These are phyloP conservation scores for Eimeria falciformis DNA, from an alignment of 169 alveolate species.

Conservation along the genomic window DNA sequence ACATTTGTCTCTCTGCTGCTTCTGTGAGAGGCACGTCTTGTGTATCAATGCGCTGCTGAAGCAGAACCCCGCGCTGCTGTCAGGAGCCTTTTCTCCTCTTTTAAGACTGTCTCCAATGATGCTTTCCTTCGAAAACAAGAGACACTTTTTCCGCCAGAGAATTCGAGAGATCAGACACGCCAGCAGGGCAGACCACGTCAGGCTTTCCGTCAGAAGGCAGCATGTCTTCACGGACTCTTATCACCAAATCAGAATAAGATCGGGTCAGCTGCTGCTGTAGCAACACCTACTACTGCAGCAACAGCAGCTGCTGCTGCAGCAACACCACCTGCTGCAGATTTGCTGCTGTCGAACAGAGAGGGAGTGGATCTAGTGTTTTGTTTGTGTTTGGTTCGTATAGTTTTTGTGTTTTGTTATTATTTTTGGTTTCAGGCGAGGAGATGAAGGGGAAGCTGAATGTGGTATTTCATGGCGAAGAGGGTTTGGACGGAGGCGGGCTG, in stretches of 20 bases:
- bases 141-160: constrained; percentile 94
- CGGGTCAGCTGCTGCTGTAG: constrained; percentile 58
- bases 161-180: constrained; percentile 87
- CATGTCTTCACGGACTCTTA: constrained; percentile 97
- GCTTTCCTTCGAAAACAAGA: constrained; percentile 97
- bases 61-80: constrained; percentile 88
- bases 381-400: too few relatives aligned
- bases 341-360: background rate
- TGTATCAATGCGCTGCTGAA: constrained; percentile 85
- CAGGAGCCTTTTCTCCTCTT: constrained; percentile 86
- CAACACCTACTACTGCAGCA: background rate
- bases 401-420: background rate
- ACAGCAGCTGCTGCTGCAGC: background rate
- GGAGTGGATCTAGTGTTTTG: too few relatives aligned
- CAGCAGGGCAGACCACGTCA: constrained; percentile 84
- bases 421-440: constrained; percentile 90
- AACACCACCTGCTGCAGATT: background rate
- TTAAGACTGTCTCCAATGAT: constrained; percentile 92
- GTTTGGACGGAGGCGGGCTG: constrained; percentile 99
- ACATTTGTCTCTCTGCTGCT: constrained; percentile 82
- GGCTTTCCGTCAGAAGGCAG: constrained; percentile 94
- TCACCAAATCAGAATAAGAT: constrained; percentile 90
- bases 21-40: constrained; percentile 72
- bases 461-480: constrained; percentile 98
- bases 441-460: constrained; percentile 96